A percentile compares a stretch with the other conserved stretches of the same genome.
These are phyloP conservation scores for Elsinoe batatas DNA, from an alignment of 2,329 filamentous ascomycete genomes.

Conservation along the genomic window DNA sequence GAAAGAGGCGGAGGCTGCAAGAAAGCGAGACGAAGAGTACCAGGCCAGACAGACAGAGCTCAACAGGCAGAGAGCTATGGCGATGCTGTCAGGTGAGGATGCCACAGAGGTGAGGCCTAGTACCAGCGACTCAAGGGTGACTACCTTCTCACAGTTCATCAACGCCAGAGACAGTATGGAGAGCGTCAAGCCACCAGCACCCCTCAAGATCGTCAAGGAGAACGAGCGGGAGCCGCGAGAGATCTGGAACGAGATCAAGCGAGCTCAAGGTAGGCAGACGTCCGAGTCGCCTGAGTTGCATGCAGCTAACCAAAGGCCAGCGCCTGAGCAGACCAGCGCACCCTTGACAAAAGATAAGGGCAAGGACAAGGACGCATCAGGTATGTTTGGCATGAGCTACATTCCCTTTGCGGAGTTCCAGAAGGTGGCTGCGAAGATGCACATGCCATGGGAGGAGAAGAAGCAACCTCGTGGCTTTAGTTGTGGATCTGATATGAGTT, in stretches of 20 bases:
- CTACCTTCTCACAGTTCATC: conserved; percentile 8
- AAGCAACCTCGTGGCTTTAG: background rate
- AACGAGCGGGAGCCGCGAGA: background rate
- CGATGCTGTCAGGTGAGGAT: background rate
- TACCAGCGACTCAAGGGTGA: background rate
- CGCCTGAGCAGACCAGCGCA: background rate
- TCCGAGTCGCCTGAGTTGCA: background rate
- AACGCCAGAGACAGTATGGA: conserved; percentile 2
- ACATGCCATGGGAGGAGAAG: conserved; percentile 5
- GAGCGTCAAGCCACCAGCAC: background rate
- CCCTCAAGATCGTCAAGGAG: background rate
- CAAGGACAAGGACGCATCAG: background rate
- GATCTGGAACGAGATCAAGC: conserved; percentile 5
- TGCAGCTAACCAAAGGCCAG: background rate
- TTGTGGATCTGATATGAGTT: conserved; percentile 7
- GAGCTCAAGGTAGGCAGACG: conserved; percentile 1
- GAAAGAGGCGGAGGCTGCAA: background rate
- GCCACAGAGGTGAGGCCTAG: background rate
- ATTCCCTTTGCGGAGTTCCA: background rate
- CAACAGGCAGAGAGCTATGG: conserved; percentile 4
- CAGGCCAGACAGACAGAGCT: background rate
- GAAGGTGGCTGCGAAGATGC: background rate
- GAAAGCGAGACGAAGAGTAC: background rate
- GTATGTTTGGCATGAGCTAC: conserved; percentile 2
- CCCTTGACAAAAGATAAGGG: background rate